phyloP scores from a whole-genome alignment of 345 rosid genomes.

The Gossypium herbaceum region DNA sequence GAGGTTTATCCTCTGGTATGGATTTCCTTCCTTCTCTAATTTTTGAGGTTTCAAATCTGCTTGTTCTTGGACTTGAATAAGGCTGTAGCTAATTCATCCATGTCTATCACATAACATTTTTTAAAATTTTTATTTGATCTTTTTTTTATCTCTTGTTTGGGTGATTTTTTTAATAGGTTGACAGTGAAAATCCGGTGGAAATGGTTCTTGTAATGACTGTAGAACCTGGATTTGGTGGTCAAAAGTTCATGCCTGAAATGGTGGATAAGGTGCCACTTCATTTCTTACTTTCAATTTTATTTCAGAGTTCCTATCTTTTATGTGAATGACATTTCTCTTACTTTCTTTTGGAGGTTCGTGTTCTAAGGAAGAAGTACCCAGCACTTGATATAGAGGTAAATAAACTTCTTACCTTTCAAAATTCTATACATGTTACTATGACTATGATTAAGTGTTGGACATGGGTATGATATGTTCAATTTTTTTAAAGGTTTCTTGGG shows the following conservation, averaged over 20 bases:
- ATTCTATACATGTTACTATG: neutral
- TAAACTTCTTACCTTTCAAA: conserved; percentile 1
- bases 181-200: conserved; percentile 68
- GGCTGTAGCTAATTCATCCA: neutral
- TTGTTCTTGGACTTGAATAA: conserved; percentile 1
- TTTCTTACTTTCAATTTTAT: conserved; percentile 6
- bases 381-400: conserved; percentile 82
- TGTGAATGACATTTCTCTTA: neutral
- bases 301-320: neutral
- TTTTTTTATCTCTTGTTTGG: neutral
- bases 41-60: conserved; percentile 2
- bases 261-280: conserved; percentile 66
- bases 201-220: conserved; percentile 97
- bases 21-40: neutral
- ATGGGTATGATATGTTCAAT: no score
- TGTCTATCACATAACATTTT: no score
- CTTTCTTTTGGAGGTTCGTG: conserved; percentile 43
- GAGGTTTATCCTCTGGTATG: conserved; percentile 84
- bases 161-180: conserved; percentile 38
- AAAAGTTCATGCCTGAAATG: conserved; percentile 82
- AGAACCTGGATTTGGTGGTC: conserved; percentile 82
- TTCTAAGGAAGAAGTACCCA: conserved; percentile 64
- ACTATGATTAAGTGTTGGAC: no score
- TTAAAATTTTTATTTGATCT: neutral
- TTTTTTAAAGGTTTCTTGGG: neutral